Evolutionary conservation across 1,284 basidiomycete genomes (phyloP).

Genomic region (Hymenochaete sp.): DNA sequence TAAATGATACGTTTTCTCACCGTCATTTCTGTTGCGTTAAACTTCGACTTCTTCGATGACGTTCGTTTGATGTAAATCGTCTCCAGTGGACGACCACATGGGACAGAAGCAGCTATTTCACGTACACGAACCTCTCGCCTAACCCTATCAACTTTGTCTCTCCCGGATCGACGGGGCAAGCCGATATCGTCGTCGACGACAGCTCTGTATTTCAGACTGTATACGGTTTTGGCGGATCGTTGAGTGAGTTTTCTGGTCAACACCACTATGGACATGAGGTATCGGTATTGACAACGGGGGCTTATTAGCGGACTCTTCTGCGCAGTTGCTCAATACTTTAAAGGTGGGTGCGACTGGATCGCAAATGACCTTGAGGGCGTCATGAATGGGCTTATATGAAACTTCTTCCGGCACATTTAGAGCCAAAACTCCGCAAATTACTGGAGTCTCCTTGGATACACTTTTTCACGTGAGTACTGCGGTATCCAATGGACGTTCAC

Average conservation of each 20-base stretch:
- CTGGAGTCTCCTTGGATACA: constrained; percentile 34
- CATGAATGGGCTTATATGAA: background rate
- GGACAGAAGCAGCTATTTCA: constrained; percentile 44
- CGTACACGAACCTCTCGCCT: constrained; percentile 34
- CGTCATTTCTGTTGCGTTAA: background rate
- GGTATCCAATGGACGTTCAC: background rate
- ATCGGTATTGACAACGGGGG: constrained; percentile 1
- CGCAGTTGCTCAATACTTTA: constrained; percentile 38
- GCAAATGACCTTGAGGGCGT: background rate
- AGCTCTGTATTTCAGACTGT: constrained; percentile 36
- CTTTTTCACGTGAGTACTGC: constrained; percentile 44
- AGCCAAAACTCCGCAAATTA: constrained; percentile 37
- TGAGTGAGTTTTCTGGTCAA: constrained; percentile 30
- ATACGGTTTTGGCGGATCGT: constrained; percentile 41
- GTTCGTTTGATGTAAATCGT: constrained; percentile 12
- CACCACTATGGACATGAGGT: background rate
- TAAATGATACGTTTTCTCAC: background rate
- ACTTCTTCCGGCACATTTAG: constrained; percentile 24
- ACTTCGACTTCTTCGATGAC: background rate
- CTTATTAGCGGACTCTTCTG: constrained; percentile 42
- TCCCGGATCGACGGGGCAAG: constrained; percentile 35
- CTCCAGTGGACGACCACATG: constrained; percentile 56
- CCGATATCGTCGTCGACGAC: constrained; percentile 42
- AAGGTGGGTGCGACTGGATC: constrained; percentile 27
- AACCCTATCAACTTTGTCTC: constrained; percentile 45